phyloP scores from a whole-genome alignment of 2,329 filamentous ascomycete genomes.

The Pseudogymnoascus sp. region DNA sequence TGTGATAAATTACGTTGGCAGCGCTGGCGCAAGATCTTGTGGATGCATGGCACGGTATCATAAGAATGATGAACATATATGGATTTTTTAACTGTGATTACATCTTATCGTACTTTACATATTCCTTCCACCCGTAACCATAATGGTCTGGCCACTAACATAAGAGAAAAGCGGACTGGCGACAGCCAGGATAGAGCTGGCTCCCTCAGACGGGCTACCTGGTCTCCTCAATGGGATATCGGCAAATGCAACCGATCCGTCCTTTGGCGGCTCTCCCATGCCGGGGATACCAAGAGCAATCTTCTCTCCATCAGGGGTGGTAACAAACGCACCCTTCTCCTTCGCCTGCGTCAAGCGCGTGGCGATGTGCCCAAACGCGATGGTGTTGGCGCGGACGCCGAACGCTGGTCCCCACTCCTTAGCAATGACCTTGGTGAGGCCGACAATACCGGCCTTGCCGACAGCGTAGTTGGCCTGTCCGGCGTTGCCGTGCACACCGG shows the following conservation, averaged over 20 bases:
- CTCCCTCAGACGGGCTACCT: conserved; percentile 74
- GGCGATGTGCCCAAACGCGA: conserved; percentile 76
- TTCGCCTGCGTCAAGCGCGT: conserved; percentile 79
- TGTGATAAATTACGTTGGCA: not conserved
- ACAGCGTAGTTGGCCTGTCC: conserved; percentile 87
- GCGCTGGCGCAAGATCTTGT: not conserved
- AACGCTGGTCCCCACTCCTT: conserved; percentile 87
- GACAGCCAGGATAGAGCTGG: conserved; percentile 68
- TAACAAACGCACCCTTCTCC: conserved; percentile 74
- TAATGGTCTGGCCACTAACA: conserved; percentile 80
- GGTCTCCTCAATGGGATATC: conserved; percentile 76
- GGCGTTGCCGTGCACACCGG: conserved; percentile 77
- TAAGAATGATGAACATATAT: not conserved
- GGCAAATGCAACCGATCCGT: conserved; percentile 40
- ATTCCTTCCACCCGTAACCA: conserved; percentile 70
- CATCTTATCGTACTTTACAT: conserved; percentile 35
- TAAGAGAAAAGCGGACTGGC: conserved; percentile 79
- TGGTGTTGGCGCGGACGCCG: conserved; percentile 74
- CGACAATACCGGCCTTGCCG: conserved; percentile 76
- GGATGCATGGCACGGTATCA: not conserved
- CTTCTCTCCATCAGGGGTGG: conserved; percentile 68
- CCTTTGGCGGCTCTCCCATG: conserved; percentile 44
- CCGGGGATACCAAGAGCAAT: conserved; percentile 68
- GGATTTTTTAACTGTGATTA: not conserved
- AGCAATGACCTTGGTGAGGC: conserved; percentile 81